A percentile compares a stretch with the other conserved stretches of the same genome.
These are phyloP conservation scores for Ziziphus jujuba DNA, from an alignment of 306 rosid species.

Conservation along the genomic window DNA sequence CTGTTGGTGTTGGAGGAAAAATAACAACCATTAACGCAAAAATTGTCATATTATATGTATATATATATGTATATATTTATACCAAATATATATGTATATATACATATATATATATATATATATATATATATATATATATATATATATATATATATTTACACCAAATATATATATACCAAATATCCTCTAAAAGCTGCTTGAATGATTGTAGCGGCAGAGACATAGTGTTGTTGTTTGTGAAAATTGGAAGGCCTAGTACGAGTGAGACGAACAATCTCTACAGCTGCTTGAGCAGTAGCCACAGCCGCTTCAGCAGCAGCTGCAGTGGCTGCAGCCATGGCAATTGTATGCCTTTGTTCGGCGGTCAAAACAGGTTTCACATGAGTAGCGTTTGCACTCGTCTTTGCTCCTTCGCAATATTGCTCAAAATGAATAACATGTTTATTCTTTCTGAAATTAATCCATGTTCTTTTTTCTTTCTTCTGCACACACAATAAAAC, in stretches of 20 bases:
- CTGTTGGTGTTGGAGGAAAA: too few relatives aligned
- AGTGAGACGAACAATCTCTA: slow-evolving; percentile 20
- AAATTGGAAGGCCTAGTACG: slow-evolving; percentile 15
- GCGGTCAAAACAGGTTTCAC: slow-evolving; percentile 21
- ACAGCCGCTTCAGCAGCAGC: slow-evolving; percentile 25
- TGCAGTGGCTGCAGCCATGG: slow-evolving; percentile 29
- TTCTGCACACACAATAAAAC: slow-evolving; percentile 14
- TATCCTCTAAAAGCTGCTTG: slow-evolving; percentile 40
- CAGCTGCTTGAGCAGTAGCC: slow-evolving; percentile 29
- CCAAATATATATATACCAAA: slow-evolving; percentile 11
- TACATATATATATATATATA: too few relatives aligned
- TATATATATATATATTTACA: too few relatives aligned
- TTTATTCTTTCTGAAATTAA: slow-evolving; percentile 21
- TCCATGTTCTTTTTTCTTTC: slow-evolving; percentile 37
- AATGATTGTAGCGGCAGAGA: slow-evolving; percentile 28
- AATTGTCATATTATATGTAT: too few relatives aligned
- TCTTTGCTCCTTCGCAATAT: slow-evolving; percentile 19
- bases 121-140: too few relatives aligned
- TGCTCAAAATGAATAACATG: slow-evolving; percentile 14
- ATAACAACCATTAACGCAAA: too few relatives aligned
- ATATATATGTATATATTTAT: too few relatives aligned
- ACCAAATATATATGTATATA: too few relatives aligned
- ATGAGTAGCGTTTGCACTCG: not conserved
- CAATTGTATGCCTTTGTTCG: slow-evolving; percentile 27
- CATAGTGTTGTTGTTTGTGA: not conserved